A percentile compares a stretch with the other conserved stretches of the same genome.
Conservation (phyloP, 1,284 basidiomycete genomes). For the Sutorius eximius region DNA sequence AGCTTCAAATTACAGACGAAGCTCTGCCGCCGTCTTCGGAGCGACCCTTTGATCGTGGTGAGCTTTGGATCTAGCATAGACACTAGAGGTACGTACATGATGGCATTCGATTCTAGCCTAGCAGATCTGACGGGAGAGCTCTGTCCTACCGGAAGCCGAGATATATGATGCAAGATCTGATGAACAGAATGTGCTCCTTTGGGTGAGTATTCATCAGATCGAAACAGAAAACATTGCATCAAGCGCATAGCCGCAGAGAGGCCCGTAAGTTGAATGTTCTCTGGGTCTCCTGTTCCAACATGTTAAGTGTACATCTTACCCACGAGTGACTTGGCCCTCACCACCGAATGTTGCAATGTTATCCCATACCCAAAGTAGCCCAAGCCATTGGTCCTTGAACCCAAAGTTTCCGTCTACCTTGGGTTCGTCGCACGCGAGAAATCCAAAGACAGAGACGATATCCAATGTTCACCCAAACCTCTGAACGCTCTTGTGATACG, state of each 20-base stretch:
- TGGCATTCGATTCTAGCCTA: slow-evolving; percentile 68
- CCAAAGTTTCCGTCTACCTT: slow-evolving; percentile 68
- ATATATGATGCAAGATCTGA: slow-evolving; percentile 69
- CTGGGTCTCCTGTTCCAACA: slow-evolving; percentile 40
- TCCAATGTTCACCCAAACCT: slow-evolving; percentile 73
- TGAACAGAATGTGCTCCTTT: slow-evolving; percentile 72
- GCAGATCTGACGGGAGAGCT: slow-evolving; percentile 66
- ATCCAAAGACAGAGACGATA: slow-evolving; percentile 73
- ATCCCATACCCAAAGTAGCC: slow-evolving; percentile 24
- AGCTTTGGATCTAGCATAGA: not conserved
- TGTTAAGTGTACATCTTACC: slow-evolving; percentile 41
- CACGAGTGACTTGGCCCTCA: slow-evolving; percentile 46
- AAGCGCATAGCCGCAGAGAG: slow-evolving; percentile 58
- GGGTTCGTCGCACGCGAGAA: slow-evolving; percentile 62
- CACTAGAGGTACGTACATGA: slow-evolving; percentile 47
- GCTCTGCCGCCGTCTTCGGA: slow-evolving; percentile 57
- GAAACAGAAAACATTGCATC: not conserved
- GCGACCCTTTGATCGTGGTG: not conserved
- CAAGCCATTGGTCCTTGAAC: slow-evolving; percentile 63
- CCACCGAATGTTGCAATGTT: slow-evolving; percentile 28
- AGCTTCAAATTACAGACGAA: slow-evolving; percentile 61
- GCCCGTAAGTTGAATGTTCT: slow-evolving; percentile 61
- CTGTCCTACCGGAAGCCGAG: slow-evolving; percentile 54
- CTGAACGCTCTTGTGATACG: slow-evolving; percentile 58
- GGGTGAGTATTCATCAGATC: not conserved